Evolutionary conservation across 2,329 filamentous ascomycete species (phyloP).

Genomic region (Scedosporium boydii): DNA sequence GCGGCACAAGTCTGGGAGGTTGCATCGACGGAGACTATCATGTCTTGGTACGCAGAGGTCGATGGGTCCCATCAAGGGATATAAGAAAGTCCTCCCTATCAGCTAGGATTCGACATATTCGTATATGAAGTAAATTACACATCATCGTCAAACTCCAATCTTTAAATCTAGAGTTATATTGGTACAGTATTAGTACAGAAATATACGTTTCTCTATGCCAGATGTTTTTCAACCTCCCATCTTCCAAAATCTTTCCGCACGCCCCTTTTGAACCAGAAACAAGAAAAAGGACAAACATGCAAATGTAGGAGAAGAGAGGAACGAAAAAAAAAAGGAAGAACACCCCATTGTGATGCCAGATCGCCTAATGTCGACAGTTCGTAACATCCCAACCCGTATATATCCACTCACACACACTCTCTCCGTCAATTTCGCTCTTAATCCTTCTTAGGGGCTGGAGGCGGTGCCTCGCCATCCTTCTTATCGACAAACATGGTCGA

Average conservation of each 20-base stretch:
- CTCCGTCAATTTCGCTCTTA: neutral
- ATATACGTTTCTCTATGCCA: slow-evolving; percentile 3
- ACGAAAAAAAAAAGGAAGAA: neutral
- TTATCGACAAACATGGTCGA: slow-evolving; percentile 39
- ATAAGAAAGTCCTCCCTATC: too few species aligned
- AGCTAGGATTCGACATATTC: too few species aligned
- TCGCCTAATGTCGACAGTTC: too few species aligned
- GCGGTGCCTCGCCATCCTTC: neutral
- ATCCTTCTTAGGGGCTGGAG: neutral
- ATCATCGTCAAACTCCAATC: neutral
- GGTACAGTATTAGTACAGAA: slow-evolving; percentile 6
- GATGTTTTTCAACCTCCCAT: neutral
- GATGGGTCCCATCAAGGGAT: too few species aligned
- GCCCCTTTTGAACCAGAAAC: neutral
- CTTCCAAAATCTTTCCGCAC: neutral
- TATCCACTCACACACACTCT: neutral
- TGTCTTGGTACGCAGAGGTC: too few species aligned
- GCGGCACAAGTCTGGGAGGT: too few species aligned
- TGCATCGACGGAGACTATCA: too few species aligned
- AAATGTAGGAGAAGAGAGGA: neutral
- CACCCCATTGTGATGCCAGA: neutral
- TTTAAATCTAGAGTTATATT: slow-evolving; percentile 1
- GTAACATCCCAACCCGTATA: neutral
- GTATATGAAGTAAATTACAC: too few species aligned
- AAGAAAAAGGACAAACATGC: neutral